Evolutionary conservation across 2,329 filamentous ascomycete species (phyloP).

Genomic region (Aureobasidium musti): DNA sequence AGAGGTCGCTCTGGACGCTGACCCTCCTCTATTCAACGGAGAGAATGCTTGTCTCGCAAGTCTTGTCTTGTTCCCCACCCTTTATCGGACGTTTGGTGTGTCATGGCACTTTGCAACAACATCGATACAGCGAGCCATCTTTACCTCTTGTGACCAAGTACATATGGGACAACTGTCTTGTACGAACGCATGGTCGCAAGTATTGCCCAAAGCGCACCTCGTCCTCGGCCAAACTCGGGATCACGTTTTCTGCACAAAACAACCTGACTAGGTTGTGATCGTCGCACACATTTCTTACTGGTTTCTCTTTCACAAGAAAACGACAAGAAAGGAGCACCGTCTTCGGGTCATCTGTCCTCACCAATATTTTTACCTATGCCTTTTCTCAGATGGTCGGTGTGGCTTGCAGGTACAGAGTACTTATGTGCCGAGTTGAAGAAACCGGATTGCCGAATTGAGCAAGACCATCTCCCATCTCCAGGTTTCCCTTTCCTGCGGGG

Average conservation of each 20-base stretch:
- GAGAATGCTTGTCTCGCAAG: constrained; percentile 19
- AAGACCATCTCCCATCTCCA: constrained; percentile 9
- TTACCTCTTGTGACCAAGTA: not conserved
- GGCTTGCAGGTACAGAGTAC: constrained; percentile 21
- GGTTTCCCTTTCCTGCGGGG: constrained; percentile 22
- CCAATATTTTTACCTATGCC: not conserved
- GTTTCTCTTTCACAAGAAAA: not conserved
- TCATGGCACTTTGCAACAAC: constrained; percentile 16
- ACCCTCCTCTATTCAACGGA: constrained; percentile 18
- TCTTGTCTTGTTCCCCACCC: constrained; percentile 1
- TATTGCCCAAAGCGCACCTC: not conserved
- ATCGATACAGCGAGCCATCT: not conserved
- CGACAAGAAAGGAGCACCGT: not conserved
- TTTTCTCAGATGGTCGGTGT: not conserved
- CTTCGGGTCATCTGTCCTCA: not conserved
- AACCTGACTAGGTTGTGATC: constrained; percentile 3
- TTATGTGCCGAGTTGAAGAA: constrained; percentile 4
- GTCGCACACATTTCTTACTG: not conserved
- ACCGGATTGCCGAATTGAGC: constrained; percentile 13
- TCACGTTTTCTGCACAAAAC: constrained; percentile 1
- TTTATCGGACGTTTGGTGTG: constrained; percentile 23
- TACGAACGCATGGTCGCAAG: constrained; percentile 14
- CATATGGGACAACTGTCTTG: not conserved
- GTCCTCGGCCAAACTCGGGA: constrained; percentile 18
- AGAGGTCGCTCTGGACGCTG: constrained; percentile 19